Conservation (phyloP, 73 alveolate species). For the Blepharisma stoltei region DNA sequence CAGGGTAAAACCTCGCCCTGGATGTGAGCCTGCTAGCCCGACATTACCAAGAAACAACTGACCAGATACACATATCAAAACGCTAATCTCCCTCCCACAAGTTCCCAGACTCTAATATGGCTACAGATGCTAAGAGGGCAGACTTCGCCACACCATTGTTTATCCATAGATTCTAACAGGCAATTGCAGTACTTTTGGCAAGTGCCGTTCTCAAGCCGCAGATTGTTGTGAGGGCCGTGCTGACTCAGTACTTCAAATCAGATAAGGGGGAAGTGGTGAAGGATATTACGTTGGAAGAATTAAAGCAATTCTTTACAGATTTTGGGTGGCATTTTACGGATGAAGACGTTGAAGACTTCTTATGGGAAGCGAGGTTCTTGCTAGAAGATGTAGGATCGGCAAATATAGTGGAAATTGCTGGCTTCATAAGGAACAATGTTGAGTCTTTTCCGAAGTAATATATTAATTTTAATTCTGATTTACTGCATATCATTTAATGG, state of each 20-base stretch:
- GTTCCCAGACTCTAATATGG: no score
- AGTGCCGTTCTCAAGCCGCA: not conserved
- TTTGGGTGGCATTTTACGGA: conserved; percentile 23
- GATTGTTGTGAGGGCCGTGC: conserved; percentile 15
- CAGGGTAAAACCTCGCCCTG: no score
- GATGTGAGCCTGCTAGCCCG: no score
- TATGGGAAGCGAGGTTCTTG: conserved; percentile 24
- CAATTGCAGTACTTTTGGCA: not conserved
- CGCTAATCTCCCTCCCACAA: no score
- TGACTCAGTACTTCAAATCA: not conserved
- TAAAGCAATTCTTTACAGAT: conserved; percentile 9
- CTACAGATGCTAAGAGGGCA: no score
- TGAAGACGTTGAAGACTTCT: conserved; percentile 1
- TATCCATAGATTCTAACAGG: not conserved
- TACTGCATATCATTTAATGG: no score
- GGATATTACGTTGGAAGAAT: not conserved
- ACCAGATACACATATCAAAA: no score
- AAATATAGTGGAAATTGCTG: not conserved
- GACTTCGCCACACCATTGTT: no score
- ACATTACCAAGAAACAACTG: no score
- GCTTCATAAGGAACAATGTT: not conserved
- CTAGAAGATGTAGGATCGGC: conserved; percentile 14
- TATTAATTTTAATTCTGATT: not conserved
- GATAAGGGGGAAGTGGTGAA: not conserved
- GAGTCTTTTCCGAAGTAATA: not conserved